Conservation (phyloP, 2,329 filamentous ascomycete genomes). For the Microascus cirrosus region DNA sequence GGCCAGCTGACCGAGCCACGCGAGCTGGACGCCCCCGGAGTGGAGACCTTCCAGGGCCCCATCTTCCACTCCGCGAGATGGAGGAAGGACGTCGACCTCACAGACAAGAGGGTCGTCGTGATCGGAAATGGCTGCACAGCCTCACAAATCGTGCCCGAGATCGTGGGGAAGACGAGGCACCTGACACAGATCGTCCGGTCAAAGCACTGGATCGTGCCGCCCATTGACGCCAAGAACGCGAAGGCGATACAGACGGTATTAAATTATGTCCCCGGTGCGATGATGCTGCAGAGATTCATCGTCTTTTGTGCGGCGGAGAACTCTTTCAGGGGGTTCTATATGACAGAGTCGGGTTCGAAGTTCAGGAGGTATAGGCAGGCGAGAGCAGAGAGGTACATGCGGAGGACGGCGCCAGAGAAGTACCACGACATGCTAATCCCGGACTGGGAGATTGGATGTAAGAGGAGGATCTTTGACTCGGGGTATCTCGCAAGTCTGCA, state of each 20-base stretch:
- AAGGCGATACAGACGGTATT: conserved; percentile 20
- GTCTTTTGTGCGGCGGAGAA: conserved; percentile 26
- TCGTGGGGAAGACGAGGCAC: conserved; percentile 20
- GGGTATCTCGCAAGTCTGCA: conserved; percentile 43
- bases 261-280: conserved; percentile 32
- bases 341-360: conserved; percentile 20
- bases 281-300: conserved; percentile 25
- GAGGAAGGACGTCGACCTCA: conserved; percentile 23
- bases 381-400: conserved; percentile 26
- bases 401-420: conserved; percentile 37
- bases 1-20: conserved; percentile 22
- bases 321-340: conserved; percentile 22
- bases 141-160: conserved; percentile 38
- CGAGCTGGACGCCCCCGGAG: conserved; percentile 31
- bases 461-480: conserved; percentile 49
- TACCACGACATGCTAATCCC: conserved; percentile 52
- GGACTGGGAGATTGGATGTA: conserved; percentile 52
- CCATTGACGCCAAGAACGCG: conserved; percentile 14
- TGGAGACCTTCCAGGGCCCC: conserved; percentile 36
- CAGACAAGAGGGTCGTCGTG: conserved; percentile 9
- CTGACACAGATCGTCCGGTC: conserved; percentile 29
- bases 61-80: conserved; percentile 30
- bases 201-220: conserved; percentile 29
- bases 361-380: conserved; percentile 24
- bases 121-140: conserved; percentile 41